Evolutionary conservation across 176 grass and related monocot species (phyloP), one percentile per base, ranked within the genome.

Genomic region (Eremochloa ophiuroides): DNA sequence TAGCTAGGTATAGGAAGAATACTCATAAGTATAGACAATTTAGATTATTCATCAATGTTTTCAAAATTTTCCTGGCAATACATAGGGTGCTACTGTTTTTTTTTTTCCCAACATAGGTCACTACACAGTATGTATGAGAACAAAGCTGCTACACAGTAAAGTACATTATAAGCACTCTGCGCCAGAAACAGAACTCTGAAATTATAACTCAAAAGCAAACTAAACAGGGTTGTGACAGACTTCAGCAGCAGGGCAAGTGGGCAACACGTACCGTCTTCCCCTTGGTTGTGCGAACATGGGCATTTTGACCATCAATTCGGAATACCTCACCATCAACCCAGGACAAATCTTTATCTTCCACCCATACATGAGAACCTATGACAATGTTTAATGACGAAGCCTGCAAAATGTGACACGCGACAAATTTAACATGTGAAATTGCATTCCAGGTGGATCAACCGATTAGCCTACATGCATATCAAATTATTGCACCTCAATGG

Each of bases 321-420:
- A 90, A 94, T 47, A 98, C 90, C 77, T 98, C 95, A 43, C 95
- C 95, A 91, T 98, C 92, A 71, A 98, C 83, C 95, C 95, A 98
- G 78, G 91, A 55, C 65, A 92, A 85, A 76, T 90, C 75, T 50
- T 89, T 89, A 86, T 98, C 90, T 69, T 87, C 81, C 72, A 94
- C 84, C 95, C 95, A 98, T 69, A 98, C 90, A 87, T 98, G 95
- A 42, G 95, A 98, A 8, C 95, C 92, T 80, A 82, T 81, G 67
- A 94, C 90, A 11, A 98, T 94, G 79, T 98, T 98, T 62, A 70
- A 80, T 22, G 22, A 37, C 7, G 83, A 77, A 82, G 88, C 88
- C 88, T 89, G 83, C 79, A 73, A 62, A 86, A 79, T 60, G 30
- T 66, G 73, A 56, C 38, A 61, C 78, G 37, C 7, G 1, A 60